These are phyloP conservation scores for Gilbertella persicaria DNA, from an alignment of 371 early-diverging fungal genomes.

Conservation along the genomic window DNA sequence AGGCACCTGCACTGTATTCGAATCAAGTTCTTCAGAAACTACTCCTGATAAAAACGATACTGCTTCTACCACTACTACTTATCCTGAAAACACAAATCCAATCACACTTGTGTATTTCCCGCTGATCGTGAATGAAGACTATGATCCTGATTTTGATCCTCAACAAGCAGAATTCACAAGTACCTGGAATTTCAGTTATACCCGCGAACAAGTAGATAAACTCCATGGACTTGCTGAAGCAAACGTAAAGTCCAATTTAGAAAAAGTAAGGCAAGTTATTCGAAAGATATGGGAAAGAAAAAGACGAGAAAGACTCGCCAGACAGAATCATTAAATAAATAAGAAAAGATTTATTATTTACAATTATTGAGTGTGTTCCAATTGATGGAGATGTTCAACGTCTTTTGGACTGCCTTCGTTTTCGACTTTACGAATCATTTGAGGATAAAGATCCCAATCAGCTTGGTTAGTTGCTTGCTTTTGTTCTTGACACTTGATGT, in stretches of 20 bases:
- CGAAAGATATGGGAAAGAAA: conserved; percentile 52
- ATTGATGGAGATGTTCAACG: neutral
- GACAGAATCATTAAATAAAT: conserved; percentile 1
- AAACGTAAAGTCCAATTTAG: conserved; percentile 50
- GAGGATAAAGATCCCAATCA: conserved; percentile 48
- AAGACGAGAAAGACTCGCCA: conserved; percentile 17
- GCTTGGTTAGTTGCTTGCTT: conserved; percentile 1
- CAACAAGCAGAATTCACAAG: conserved; percentile 61
- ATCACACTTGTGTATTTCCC: conserved; percentile 66
- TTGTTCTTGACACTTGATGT: neutral
- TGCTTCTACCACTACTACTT: conserved; percentile 11
- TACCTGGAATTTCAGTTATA: conserved; percentile 71
- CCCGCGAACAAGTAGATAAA: conserved; percentile 54
- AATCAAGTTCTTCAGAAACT: conserved; percentile 28
- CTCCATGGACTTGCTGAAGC: conserved; percentile 54
- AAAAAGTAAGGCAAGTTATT: conserved; percentile 40
- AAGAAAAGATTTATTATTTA: neutral
- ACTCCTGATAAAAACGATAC: conserved; percentile 10
- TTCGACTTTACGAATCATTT: conserved; percentile 38
- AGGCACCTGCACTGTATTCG: conserved; percentile 48
- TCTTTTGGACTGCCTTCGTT: conserved; percentile 30
- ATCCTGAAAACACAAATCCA: conserved; percentile 32
- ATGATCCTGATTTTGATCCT: conserved; percentile 64
- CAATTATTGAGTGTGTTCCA: neutral
- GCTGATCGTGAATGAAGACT: conserved; percentile 53